Conservation (phyloP, 139 green algal genomes). For the Chara braunii region DNA sequence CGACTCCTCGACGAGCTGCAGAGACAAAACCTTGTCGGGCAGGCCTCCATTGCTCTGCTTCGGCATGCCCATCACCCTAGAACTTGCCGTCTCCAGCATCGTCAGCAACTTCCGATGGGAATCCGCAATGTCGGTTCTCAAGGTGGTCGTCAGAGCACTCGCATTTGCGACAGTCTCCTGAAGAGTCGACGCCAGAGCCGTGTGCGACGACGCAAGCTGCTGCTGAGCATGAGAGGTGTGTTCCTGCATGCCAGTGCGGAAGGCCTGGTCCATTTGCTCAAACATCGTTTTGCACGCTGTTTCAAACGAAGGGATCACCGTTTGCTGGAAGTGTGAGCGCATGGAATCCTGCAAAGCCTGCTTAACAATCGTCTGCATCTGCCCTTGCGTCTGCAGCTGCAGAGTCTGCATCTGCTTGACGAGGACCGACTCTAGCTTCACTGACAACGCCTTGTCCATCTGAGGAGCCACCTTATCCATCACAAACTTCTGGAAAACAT, state of each 20-base stretch:
- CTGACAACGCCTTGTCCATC: conserved; percentile 45
- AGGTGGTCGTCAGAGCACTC: background rate
- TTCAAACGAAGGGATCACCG: conserved; percentile 68
- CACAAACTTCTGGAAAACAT: background rate
- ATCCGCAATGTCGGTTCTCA: conserved; percentile 4
- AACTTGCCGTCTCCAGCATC: conserved; percentile 15
- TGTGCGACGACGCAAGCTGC: background rate
- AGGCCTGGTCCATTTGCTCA: conserved; percentile 55
- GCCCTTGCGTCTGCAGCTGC: too few relatives aligned
- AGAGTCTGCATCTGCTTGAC: conserved; percentile 63
- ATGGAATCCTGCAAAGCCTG: conserved; percentile 50
- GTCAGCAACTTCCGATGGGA: conserved; percentile 46
- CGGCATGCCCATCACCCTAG: too few relatives aligned
- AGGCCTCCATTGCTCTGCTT: conserved; percentile 19
- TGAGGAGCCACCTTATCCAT: conserved; percentile 1
- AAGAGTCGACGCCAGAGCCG: conserved; percentile 3
- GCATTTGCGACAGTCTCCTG: conserved; percentile 6
- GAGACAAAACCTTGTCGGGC: conserved; percentile 19
- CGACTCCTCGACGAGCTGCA: conserved; percentile 43
- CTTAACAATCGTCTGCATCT: conserved; percentile 20
- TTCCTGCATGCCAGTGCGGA: conserved; percentile 55
- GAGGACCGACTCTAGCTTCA: conserved; percentile 47
- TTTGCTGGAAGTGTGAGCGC: conserved; percentile 43
- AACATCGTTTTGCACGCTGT: conserved; percentile 53
- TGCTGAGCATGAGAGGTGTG: conserved; percentile 40